phyloP scores from a whole-genome alignment of 2,329 filamentous ascomycete genomes.

The Orbilia javanica region DNA sequence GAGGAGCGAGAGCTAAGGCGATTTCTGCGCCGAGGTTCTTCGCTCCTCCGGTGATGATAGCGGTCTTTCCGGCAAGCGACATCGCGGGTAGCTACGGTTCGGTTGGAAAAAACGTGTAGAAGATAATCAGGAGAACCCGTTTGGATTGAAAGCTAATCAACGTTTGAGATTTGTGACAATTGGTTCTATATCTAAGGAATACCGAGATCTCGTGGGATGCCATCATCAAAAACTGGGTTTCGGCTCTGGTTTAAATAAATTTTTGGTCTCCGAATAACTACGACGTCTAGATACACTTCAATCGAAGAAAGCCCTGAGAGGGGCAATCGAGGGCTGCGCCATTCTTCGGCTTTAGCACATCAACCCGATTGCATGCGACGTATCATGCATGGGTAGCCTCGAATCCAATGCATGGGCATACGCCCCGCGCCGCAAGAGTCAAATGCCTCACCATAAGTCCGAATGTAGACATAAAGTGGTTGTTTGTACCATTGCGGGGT shows the following conservation, averaged over 20 bases:
- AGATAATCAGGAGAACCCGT: neutral
- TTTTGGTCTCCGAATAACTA: neutral
- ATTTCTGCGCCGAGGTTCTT: constrained; percentile 13
- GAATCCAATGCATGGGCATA: too few species aligned
- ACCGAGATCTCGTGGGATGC: neutral
- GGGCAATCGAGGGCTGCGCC: neutral
- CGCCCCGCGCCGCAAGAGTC: too few species aligned
- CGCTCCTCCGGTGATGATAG: neutral
- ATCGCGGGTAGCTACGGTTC: neutral
- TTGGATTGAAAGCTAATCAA: neutral
- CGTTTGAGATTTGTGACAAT: neutral
- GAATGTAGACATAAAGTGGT: neutral
- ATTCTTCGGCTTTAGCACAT: neutral
- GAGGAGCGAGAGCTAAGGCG: neutral
- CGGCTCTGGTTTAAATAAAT: neutral
- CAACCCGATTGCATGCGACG: neutral
- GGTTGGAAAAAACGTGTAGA: neutral
- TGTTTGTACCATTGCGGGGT: neutral
- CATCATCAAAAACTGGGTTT: neutral
- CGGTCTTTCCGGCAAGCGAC: neutral
- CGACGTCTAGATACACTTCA: neutral
- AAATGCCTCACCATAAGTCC: neutral
- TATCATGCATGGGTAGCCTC: neutral
- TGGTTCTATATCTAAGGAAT: neutral
- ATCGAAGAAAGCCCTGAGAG: neutral